Evolutionary conservation across 768 basidiomycete species (phyloP).

Genomic region (Kockovaella imperatae): DNA sequence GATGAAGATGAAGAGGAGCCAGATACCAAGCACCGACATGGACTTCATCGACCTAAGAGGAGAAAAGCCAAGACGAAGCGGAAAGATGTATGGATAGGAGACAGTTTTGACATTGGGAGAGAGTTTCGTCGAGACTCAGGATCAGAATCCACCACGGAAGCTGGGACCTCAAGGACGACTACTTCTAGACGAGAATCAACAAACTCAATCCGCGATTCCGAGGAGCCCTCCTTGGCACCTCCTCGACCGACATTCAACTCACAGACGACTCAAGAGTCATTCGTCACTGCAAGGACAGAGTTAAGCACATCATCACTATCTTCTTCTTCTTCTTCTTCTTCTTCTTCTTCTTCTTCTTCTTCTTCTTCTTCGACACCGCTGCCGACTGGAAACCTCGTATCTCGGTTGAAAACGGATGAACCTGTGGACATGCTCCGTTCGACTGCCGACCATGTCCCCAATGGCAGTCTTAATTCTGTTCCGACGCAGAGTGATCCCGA

Average conservation of each 20-base stretch:
- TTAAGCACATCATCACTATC: constrained; percentile 1
- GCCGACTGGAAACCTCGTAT: too few relatives aligned
- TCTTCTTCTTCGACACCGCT: too few relatives aligned
- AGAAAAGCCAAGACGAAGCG: constrained; percentile 16
- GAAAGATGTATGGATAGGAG: constrained; percentile 39
- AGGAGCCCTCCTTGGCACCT: background rate
- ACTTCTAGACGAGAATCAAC: background rate
- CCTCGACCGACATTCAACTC: constrained; percentile 12
- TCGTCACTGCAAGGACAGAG: constrained; percentile 34
- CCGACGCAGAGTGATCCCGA: too few relatives aligned
- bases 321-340: background rate
- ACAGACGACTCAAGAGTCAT: constrained; percentile 30
- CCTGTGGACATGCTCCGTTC: too few relatives aligned
- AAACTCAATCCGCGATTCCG: background rate
- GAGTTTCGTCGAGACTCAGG: constrained; percentile 24
- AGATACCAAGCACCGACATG: too few relatives aligned
- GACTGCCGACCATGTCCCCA: too few relatives aligned
- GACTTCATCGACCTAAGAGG: background rate
- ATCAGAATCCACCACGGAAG: background rate
- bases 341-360: too few relatives aligned
- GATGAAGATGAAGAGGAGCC: constrained; percentile 4
- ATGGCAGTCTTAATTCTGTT: too few relatives aligned
- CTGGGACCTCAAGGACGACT: background rate
- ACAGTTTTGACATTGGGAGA: constrained; percentile 38
- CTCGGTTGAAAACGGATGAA: too few relatives aligned